phyloP scores from a whole-genome alignment of 2,329 filamentous ascomycete genomes.

The Fusarium sp. region DNA sequence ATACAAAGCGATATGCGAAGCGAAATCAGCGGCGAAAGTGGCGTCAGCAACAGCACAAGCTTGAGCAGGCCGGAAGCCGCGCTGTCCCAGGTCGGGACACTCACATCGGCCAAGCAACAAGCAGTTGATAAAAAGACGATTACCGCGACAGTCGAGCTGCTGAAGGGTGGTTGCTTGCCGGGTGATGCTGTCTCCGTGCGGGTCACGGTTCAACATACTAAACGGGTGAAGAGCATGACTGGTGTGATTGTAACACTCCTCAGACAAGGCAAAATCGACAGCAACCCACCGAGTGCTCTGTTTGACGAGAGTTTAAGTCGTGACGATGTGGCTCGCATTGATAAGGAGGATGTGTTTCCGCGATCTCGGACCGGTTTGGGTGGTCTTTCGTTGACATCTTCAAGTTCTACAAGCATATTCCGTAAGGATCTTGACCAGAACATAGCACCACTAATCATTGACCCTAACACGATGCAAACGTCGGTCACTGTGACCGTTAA shows the following conservation, averaged over 20 bases:
- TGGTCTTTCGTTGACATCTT: slow-evolving; percentile 86
- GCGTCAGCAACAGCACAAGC: slow-evolving; percentile 72
- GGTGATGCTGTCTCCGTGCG: slow-evolving; percentile 85
- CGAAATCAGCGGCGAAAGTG: slow-evolving; percentile 77
- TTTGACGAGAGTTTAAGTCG: slow-evolving; percentile 65
- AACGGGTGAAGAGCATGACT: slow-evolving; percentile 88
- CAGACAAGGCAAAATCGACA: slow-evolving; percentile 89
- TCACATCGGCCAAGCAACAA: slow-evolving; percentile 53
- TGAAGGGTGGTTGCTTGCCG: slow-evolving; percentile 84
- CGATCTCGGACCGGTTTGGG: slow-evolving; percentile 87
- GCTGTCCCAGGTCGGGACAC: slow-evolving; percentile 46
- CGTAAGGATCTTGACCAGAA: slow-evolving; percentile 93
- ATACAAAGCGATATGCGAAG: slow-evolving; percentile 68
- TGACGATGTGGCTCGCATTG: slow-evolving; percentile 72
- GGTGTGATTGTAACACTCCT: slow-evolving; percentile 94
- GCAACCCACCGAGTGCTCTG: slow-evolving; percentile 65
- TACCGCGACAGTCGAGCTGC: slow-evolving; percentile 83
- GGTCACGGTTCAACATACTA: slow-evolving; percentile 87
- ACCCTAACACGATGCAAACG: slow-evolving; percentile 80
- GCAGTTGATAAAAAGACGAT: slow-evolving; percentile 78
- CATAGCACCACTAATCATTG: slow-evolving; percentile 87
- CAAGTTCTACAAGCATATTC: slow-evolving; percentile 90
- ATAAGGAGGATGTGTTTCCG: slow-evolving; percentile 87
- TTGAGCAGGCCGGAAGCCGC: slow-evolving; percentile 63
- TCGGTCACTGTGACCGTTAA: slow-evolving; percentile 85